phyloP scores from a whole-genome alignment of 2,329 filamentous ascomycete species.

The Botryotinia calthae region DNA sequence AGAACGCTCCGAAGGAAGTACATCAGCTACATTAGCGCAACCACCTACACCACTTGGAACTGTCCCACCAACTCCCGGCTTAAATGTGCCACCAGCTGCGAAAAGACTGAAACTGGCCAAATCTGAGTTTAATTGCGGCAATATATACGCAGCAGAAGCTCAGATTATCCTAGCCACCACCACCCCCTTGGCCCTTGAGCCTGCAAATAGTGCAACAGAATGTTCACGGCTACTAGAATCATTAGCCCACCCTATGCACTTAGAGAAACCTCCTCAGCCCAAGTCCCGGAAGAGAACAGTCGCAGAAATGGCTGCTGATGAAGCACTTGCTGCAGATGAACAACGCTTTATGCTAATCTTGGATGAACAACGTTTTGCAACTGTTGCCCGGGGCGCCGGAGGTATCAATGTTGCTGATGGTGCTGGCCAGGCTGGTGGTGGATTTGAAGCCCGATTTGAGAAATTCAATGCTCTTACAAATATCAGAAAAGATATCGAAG shows the following conservation, averaged over 20 bases:
- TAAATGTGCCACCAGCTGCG: conserved; percentile 55
- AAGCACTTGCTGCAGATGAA: conserved; percentile 82
- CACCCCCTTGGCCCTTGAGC: conserved; percentile 73
- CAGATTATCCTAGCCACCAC: conserved; percentile 72
- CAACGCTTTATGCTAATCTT: conserved; percentile 91
- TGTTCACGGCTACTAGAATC: conserved; percentile 69
- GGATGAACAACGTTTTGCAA: conserved; percentile 75
- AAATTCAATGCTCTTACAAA: conserved; percentile 88
- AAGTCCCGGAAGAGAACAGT: conserved; percentile 91
- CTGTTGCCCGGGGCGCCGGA: conserved; percentile 55
- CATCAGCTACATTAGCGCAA: conserved; percentile 42
- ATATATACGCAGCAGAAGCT: conserved; percentile 72
- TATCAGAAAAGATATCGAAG: conserved; percentile 74
- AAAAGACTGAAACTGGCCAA: conserved; percentile 69
- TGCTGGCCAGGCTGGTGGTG: conserved; percentile 69
- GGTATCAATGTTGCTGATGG: conserved; percentile 60
- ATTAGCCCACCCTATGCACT: conserved; percentile 74
- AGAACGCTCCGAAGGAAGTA: conserved; percentile 41
- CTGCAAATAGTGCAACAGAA: conserved; percentile 66
- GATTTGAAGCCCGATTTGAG: conserved; percentile 83
- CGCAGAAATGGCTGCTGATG: conserved; percentile 91
- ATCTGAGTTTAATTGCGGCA: conserved; percentile 73
- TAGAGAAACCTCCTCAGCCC: conserved; percentile 72
- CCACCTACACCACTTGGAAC: conserved; percentile 65
- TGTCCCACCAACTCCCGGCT: conserved; percentile 59